Conservation (phyloP, 345 rosid species). For the Brassica nigra region DNA sequence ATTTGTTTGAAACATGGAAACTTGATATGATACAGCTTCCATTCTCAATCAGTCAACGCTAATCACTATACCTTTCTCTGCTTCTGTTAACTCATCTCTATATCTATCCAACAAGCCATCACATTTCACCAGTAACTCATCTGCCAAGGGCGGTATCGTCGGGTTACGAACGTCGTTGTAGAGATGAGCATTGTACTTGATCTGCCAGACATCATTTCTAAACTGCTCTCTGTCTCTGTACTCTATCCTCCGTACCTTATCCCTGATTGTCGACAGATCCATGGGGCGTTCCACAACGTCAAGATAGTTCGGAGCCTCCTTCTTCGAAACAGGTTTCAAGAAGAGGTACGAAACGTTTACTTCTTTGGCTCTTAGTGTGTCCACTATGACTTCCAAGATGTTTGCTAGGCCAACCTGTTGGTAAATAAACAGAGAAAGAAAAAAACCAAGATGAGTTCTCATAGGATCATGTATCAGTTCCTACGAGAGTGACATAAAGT, state of each 20-base stretch:
- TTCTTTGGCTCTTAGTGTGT: conserved; percentile 55
- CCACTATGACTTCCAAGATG: conserved; percentile 72
- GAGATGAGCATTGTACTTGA: conserved; percentile 67
- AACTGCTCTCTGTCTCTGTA: conserved; percentile 70
- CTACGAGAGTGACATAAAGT: too few species aligned
- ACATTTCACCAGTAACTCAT: conserved; percentile 88
- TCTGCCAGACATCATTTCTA: conserved; percentile 88
- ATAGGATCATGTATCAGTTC: neutral
- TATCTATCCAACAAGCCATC: conserved; percentile 65
- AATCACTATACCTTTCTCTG: conserved; percentile 62
- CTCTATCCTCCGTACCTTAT: conserved; percentile 81
- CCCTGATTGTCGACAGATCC: conserved; percentile 85
- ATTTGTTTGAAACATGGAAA: neutral
- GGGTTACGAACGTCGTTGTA: conserved; percentile 87
- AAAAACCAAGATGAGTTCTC: neutral
- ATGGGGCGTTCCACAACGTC: conserved; percentile 63
- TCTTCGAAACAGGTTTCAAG: conserved; percentile 81
- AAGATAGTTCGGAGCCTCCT: conserved; percentile 88
- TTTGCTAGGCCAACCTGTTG: conserved; percentile 85
- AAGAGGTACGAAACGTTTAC: conserved; percentile 75
- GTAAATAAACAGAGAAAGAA: neutral
- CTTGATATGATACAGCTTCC: neutral
- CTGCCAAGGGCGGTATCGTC: conserved; percentile 88
- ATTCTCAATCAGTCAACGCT: conserved; percentile 28
- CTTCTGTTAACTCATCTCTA: conserved; percentile 50